Evolutionary conservation across 2,329 filamentous ascomycete species (phyloP).

Genomic region (Aphanocladium album): DNA sequence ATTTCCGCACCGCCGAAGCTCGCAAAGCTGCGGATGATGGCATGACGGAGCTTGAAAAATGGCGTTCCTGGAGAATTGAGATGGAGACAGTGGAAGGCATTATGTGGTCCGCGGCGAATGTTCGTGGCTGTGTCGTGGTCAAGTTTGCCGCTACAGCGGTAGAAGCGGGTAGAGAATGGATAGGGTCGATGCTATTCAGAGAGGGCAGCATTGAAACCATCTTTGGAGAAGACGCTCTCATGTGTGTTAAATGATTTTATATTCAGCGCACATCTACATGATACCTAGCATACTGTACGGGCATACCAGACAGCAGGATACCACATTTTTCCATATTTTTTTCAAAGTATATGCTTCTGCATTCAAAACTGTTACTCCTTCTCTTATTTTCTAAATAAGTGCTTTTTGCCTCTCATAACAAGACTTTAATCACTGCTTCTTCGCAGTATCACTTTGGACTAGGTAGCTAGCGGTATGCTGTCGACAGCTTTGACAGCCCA

Average conservation of each 20-base stretch:
- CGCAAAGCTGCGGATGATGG: conserved; percentile 33
- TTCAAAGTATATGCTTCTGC: too few relatives aligned
- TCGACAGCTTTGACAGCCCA: neutral
- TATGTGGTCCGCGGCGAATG: conserved; percentile 75
- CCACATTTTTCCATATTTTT: too few relatives aligned
- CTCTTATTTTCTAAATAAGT: too few relatives aligned
- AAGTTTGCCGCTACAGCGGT: conserved; percentile 84
- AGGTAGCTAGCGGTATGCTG: neutral
- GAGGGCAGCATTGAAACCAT: conserved; percentile 65
- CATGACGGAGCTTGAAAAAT: conserved; percentile 41
- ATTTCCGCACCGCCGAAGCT: conserved; percentile 59
- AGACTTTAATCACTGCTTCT: too few relatives aligned
- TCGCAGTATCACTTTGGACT: neutral
- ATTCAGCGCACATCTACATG: neutral
- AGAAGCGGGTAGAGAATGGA: conserved; percentile 75
- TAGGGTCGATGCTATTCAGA: conserved; percentile 66
- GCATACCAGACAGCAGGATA: neutral
- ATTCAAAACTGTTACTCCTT: too few relatives aligned
- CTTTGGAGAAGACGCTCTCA: conserved; percentile 76
- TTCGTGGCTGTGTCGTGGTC: conserved; percentile 80
- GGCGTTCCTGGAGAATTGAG: conserved; percentile 51
- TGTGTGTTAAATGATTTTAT: conserved; percentile 61
- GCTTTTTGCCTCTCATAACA: too few relatives aligned
- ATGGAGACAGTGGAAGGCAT: conserved; percentile 57
- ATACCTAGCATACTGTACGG: neutral